These are phyloP conservation scores for Sporothrix curviconia DNA, from an alignment of 2,329 filamentous ascomycete species.

Conservation along the genomic window DNA sequence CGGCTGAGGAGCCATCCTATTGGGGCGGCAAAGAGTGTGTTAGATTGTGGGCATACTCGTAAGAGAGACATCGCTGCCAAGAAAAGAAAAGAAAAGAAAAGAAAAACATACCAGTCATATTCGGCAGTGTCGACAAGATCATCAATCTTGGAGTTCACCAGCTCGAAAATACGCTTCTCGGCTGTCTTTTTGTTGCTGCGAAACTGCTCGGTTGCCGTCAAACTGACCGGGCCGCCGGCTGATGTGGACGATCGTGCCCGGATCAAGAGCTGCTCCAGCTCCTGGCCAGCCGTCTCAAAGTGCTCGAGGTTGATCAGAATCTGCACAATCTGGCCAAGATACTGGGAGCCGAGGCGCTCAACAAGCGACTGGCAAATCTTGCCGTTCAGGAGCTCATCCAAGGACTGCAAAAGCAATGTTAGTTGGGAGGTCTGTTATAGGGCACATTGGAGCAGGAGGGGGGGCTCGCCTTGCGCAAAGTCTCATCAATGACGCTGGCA, in stretches of 20 bases:
- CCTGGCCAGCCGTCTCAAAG: conserved; percentile 86
- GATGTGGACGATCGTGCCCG: conserved; percentile 76
- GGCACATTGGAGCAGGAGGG: background rate
- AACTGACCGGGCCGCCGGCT: conserved; percentile 69
- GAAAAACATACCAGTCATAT: conserved; percentile 79
- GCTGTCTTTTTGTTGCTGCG: conserved; percentile 87
- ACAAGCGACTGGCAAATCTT: conserved; percentile 90
- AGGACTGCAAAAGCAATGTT: conserved; percentile 36
- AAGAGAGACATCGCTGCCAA: background rate
- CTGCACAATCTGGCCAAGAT: conserved; percentile 95
- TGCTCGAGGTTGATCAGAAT: conserved; percentile 97
- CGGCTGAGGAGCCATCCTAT: conserved; percentile 47
- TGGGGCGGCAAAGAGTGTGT: background rate
- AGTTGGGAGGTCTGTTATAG: background rate
- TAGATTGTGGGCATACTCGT: conserved; percentile 21
- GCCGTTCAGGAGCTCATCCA: conserved; percentile 90
- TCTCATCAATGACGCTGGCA: conserved; percentile 82
- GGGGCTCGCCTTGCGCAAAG: conserved; percentile 61
- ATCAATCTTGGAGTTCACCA: conserved; percentile 98
- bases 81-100: too few species aligned
- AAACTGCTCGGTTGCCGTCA: conserved; percentile 82
- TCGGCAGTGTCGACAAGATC: conserved; percentile 95
- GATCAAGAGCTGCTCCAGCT: conserved; percentile 80
- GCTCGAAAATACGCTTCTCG: conserved; percentile 94
- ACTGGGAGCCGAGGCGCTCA: conserved; percentile 82